A percentile compares a stretch with the other conserved stretches of the same genome.
Evolutionary conservation across 2,329 filamentous ascomycete species (phyloP).

Genomic region (Aspergillus sp.): DNA sequence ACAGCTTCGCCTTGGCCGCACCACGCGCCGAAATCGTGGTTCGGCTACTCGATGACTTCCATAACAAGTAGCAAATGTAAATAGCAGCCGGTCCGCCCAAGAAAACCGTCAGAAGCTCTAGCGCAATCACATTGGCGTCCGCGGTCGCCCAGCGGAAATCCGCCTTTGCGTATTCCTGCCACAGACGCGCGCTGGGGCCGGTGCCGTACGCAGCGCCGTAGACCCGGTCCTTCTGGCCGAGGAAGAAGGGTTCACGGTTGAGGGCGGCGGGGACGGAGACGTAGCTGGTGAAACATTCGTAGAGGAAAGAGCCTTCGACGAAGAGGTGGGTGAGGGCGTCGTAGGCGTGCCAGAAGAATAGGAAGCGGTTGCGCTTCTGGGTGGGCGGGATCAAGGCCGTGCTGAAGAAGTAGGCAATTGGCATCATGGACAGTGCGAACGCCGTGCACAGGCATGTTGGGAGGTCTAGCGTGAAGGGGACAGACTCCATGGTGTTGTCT

Average conservation of each 20-base stretch:
- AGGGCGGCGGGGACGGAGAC: constrained; percentile 37
- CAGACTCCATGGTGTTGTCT: constrained; percentile 11
- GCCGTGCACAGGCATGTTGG: constrained; percentile 50
- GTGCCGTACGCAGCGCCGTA: constrained; percentile 55
- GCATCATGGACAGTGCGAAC: constrained; percentile 49
- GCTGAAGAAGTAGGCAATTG: constrained; percentile 46
- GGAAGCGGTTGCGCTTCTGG: constrained; percentile 57
- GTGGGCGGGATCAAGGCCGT: constrained; percentile 46
- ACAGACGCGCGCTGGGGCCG: constrained; percentile 48
- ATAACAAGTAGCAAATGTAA: constrained; percentile 50
- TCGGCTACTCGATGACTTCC: constrained; percentile 21
- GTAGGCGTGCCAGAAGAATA: constrained; percentile 94
- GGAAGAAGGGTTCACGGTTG: constrained; percentile 40
- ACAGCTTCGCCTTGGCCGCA: constrained; percentile 32
- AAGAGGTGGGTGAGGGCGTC: constrained; percentile 86
- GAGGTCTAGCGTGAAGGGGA: constrained; percentile 32
- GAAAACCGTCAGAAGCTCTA: constrained; percentile 57
- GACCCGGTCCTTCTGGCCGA: constrained; percentile 47
- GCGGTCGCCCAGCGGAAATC: constrained; percentile 55
- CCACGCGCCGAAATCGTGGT: constrained; percentile 14
- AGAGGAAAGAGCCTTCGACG: constrained; percentile 86
- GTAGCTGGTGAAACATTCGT: constrained; percentile 81
- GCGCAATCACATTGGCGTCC: constrained; percentile 52
- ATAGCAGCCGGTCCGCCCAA: constrained; percentile 52
- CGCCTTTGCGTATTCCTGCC: constrained; percentile 62